phyloP scores from a whole-genome alignment of 331 rosid genomes.

The Acacia pycnantha region DNA sequence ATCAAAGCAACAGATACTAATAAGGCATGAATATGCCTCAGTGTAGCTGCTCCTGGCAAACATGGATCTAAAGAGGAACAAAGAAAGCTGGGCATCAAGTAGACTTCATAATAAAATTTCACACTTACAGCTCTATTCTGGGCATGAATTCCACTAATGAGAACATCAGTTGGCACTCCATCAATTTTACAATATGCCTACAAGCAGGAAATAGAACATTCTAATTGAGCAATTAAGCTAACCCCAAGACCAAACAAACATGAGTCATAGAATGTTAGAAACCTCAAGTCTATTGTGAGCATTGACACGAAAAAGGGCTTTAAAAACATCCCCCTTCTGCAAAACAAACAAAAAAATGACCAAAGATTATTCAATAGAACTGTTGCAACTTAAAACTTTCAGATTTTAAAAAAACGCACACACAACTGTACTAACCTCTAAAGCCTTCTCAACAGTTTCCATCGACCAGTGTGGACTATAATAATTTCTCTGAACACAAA shows the following conservation, averaged over 20 bases:
- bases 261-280: slow-evolving; percentile 16
- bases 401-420: background rate
- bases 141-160: slow-evolving; percentile 59
- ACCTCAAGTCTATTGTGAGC: slow-evolving; percentile 92
- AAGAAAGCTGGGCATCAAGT: background rate
- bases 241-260: background rate
- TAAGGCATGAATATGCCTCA: background rate
- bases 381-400: background rate
- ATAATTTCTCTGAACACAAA: slow-evolving; percentile 33
- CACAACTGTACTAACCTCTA: slow-evolving; percentile 54
- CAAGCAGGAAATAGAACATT: background rate
- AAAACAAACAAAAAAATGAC: slow-evolving; percentile 24
- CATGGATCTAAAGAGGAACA: background rate
- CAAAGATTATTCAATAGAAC: slow-evolving; percentile 6
- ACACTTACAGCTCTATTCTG: slow-evolving; percentile 96
- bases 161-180: slow-evolving; percentile 72
- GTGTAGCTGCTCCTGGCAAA: background rate
- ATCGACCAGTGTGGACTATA: slow-evolving; percentile 72
- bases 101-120: background rate
- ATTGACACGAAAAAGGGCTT: slow-evolving; percentile 77
- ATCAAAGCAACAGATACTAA: background rate
- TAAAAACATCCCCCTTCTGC: slow-evolving; percentile 79
- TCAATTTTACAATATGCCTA: slow-evolving; percentile 93
- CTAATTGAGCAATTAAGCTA: background rate
- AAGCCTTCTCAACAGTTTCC: slow-evolving; percentile 61